A percentile compares a stretch with the other conserved stretches of the same genome.
Conservation (phyloP, 1,284 basidiomycete genomes). For the Ceratobasidium theobromae region DNA sequence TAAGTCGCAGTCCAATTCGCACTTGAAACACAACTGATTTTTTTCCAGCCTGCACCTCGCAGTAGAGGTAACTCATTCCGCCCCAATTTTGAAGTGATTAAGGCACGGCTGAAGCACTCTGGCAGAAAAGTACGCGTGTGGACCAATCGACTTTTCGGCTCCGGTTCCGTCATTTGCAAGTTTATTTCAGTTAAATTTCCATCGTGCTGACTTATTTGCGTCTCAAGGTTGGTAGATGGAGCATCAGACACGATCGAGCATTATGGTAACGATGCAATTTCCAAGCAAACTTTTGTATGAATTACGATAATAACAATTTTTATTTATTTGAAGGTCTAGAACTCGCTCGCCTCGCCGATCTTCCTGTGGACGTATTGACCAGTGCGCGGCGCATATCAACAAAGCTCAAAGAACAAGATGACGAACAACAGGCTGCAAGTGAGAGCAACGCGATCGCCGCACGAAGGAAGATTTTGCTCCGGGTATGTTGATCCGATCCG, state of each 20-base stretch:
- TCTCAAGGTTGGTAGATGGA: slow-evolving; percentile 63
- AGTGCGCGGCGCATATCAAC: slow-evolving; percentile 65
- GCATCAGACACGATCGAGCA: slow-evolving; percentile 58
- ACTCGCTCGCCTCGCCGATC: slow-evolving; percentile 77
- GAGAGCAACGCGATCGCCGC: slow-evolving; percentile 58
- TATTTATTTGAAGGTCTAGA: slow-evolving; percentile 62
- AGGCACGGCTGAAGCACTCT: background rate
- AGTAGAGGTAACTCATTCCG: slow-evolving; percentile 66
- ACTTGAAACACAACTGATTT: slow-evolving; percentile 17
- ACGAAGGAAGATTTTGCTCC: slow-evolving; percentile 66
- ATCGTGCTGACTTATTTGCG: background rate
- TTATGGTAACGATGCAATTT: slow-evolving; percentile 55
- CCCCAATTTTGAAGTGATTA: background rate
- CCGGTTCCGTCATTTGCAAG: slow-evolving; percentile 35
- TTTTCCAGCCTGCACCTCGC: slow-evolving; percentile 73
- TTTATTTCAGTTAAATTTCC: background rate
- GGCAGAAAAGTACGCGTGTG: slow-evolving; percentile 34
- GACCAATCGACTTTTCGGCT: slow-evolving; percentile 28
- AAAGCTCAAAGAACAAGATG: slow-evolving; percentile 61
- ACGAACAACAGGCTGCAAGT: slow-evolving; percentile 59
- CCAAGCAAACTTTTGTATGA: background rate
- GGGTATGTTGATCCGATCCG: slow-evolving; percentile 51
- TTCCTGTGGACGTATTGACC: slow-evolving; percentile 66
- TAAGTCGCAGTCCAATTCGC: slow-evolving; percentile 44
- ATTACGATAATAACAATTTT: no score